A percentile compares a stretch with the other conserved stretches of the same genome.
Conservation (phyloP, 495 filamentous ascomycete genomes). For the Hypoxylon crocopeplum region DNA sequence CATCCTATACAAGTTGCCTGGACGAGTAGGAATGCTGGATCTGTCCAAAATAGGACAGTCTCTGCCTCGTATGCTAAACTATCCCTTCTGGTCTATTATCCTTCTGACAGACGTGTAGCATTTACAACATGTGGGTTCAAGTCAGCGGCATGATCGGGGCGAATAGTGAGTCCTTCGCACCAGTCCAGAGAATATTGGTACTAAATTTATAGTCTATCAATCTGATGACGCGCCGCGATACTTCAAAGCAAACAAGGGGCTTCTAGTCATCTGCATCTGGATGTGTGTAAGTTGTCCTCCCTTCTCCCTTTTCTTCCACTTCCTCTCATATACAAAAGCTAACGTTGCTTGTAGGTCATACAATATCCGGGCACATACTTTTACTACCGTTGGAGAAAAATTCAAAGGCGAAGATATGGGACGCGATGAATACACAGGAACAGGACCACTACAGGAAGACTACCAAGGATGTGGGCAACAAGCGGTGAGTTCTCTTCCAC, state of each 20-base stretch:
- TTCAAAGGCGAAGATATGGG: conserved; percentile 41
- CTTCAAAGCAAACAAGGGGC: conserved; percentile 37
- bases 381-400: conserved; percentile 46
- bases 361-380: conserved; percentile 42
- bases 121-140: conserved; percentile 42
- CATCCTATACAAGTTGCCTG: conserved; percentile 41
- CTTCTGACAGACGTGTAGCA: conserved; percentile 16
- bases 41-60: conserved; percentile 38
- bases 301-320: background rate
- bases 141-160: conserved; percentile 40
- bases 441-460: conserved; percentile 40
- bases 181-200: background rate
- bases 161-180: conserved; percentile 21
- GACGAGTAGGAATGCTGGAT: conserved; percentile 39
- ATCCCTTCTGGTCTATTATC: background rate
- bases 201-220: conserved; percentile 34
- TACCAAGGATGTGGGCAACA: conserved; percentile 38
- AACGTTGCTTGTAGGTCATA: conserved; percentile 16
- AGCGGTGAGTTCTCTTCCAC: conserved; percentile 34
- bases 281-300: conserved; percentile 35
- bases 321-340: conserved; percentile 7
- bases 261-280: conserved; percentile 39
- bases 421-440: conserved; percentile 43
- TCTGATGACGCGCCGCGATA: conserved; percentile 33
- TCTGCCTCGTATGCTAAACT: conserved; percentile 32